A percentile compares a stretch with the other conserved stretches of the same genome.
Evolutionary conservation across 2,329 filamentous ascomycete species (phyloP).

Genomic region (Gnomoniopsis sp.): DNA sequence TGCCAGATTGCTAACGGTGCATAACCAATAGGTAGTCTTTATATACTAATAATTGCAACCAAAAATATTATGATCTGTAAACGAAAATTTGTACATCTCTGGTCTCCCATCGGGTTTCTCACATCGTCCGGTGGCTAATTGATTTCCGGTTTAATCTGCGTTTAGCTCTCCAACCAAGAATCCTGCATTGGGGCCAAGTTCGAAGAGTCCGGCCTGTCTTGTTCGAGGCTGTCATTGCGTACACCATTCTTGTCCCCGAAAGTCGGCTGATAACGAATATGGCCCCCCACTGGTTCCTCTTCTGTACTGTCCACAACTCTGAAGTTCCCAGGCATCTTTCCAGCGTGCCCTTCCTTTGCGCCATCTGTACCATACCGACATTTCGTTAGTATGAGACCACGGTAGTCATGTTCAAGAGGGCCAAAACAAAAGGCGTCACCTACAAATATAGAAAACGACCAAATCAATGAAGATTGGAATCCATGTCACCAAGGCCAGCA

Average conservation of each 20-base stretch:
- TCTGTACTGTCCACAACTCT: not conserved
- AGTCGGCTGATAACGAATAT: not conserved
- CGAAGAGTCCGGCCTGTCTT: not conserved
- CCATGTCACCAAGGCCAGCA: slow-evolving; percentile 28
- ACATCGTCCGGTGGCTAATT: not conserved
- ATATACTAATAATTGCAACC: no score
- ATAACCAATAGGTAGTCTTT: no score
- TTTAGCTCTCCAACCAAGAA: not conserved
- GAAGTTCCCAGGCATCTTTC: slow-evolving; percentile 1
- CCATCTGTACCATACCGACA: not conserved
- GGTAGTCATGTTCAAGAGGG: no score
- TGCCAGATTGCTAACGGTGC: not conserved
- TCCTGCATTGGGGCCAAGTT: not conserved
- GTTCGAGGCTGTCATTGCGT: not conserved
- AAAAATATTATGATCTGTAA: no score
- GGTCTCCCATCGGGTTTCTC: no score
- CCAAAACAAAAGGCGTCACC: not conserved
- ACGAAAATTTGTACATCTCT: no score
- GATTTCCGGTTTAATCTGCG: not conserved
- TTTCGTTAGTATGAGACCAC: not conserved
- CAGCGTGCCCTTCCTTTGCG: not conserved
- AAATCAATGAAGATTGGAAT: slow-evolving; percentile 27
- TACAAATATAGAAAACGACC: slow-evolving; percentile 24
- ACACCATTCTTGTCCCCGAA: not conserved
- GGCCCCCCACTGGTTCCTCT: not conserved